Conservation (phyloP, 345 rosid genomes). For the Brassica rapa region DNA sequence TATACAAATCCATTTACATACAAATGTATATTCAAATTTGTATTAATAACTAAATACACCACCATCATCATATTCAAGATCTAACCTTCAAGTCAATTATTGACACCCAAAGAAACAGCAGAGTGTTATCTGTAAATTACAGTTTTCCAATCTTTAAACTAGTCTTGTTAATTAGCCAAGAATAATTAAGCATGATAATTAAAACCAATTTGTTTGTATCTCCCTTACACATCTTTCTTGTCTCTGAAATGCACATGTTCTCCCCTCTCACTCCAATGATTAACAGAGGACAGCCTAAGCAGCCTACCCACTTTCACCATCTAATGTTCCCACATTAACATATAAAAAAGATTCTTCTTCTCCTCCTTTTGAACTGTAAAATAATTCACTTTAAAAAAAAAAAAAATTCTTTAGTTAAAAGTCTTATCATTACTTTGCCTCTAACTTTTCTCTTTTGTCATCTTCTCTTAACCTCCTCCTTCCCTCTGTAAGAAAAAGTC, state of each 20-base stretch:
- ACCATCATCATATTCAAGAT: constrained; percentile 31
- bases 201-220: constrained; percentile 32
- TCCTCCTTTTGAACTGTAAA: constrained; percentile 42
- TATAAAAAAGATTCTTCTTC: constrained; percentile 42
- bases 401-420: neutral
- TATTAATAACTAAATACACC: neutral
- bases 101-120: constrained; percentile 23
- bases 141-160: neutral
- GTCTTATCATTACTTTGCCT: constrained; percentile 32
- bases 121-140: constrained; percentile 9
- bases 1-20: constrained; percentile 1
- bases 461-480: constrained; percentile 24
- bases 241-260: constrained; percentile 42
- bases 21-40: neutral
- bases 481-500: constrained; percentile 23
- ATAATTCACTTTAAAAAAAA: constrained; percentile 12
- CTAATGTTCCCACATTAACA: constrained; percentile 35
- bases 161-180: neutral
- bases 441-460: constrained; percentile 31
- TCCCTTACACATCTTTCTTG: constrained; percentile 31
- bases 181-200: constrained; percentile 32
- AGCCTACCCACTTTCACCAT: constrained; percentile 46
- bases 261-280: constrained; percentile 42
- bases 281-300: constrained; percentile 42
- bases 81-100: constrained; percentile 40